Conservation (phyloP, 108 stramenopile species). For the Pseudonitzschia multiseries region DNA sequence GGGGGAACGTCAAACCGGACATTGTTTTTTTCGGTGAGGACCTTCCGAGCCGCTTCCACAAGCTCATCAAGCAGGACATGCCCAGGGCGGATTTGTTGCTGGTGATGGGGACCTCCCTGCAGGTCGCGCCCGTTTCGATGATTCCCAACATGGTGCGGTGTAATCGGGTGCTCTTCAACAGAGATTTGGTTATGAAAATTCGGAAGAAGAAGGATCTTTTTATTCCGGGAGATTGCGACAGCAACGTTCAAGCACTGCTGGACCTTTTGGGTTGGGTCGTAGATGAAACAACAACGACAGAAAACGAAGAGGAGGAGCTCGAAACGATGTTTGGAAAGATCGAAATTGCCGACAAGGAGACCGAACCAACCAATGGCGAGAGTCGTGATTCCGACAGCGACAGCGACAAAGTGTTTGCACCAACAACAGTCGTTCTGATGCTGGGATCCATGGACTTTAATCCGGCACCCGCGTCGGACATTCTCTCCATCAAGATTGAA, state of each 20-base stretch:
- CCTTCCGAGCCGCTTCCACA: conserved; percentile 68
- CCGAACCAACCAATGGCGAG: background rate
- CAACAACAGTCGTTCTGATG: conserved; percentile 10
- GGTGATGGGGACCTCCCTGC: conserved; percentile 86
- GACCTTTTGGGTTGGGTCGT: conserved; percentile 71
- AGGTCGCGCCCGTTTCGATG: conserved; percentile 67
- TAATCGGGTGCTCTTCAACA: conserved; percentile 66
- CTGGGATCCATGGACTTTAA: conserved; percentile 17
- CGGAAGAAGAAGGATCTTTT: conserved; percentile 72
- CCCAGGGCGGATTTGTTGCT: conserved; percentile 68
- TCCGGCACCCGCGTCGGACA: background rate
- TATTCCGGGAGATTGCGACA: conserved; percentile 83
- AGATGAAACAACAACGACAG: background rate
- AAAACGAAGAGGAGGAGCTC: conserved; percentile 5
- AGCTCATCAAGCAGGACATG: conserved; percentile 47
- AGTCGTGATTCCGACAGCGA: background rate
- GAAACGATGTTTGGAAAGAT: conserved; percentile 1
- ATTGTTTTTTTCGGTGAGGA: conserved; percentile 90
- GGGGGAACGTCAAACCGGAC: conserved; percentile 87
- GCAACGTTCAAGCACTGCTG: conserved; percentile 49
- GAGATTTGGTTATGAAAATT: conserved; percentile 64
- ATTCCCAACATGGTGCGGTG: conserved; percentile 77
- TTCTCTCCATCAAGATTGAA: conserved; percentile 14
- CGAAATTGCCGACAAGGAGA: background rate
- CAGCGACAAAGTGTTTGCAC: conserved; percentile 4